Conservation (phyloP, 1,284 basidiomycete species). For the Leucoagaricus sp. region DNA sequence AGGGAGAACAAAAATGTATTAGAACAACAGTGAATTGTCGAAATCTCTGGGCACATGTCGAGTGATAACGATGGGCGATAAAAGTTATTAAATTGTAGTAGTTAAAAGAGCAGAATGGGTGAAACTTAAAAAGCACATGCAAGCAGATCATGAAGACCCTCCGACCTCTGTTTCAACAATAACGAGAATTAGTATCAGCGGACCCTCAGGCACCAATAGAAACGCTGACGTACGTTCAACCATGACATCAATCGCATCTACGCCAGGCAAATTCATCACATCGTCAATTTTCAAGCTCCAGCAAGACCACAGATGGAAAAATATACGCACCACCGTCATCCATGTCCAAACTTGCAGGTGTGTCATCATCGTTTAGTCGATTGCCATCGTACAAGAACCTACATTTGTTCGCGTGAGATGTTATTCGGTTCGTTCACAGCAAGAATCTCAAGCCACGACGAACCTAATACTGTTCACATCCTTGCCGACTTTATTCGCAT, state of each 20-base stretch:
- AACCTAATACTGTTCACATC: conserved; percentile 85
- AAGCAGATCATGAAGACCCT: conserved; percentile 6
- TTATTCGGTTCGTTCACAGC: neutral
- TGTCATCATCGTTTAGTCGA: conserved; percentile 84
- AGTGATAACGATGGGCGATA: neutral
- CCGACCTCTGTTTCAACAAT: conserved; percentile 20
- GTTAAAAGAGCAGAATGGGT: neutral
- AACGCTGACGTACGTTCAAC: conserved; percentile 77
- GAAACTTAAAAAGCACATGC: neutral
- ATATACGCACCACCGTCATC: conserved; percentile 75
- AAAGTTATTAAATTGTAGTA: neutral
- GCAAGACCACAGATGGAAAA: neutral
- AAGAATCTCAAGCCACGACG: conserved; percentile 30
- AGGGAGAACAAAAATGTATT: neutral
- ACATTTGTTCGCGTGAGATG: conserved; percentile 15
- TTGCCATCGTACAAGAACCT: conserved; percentile 88
- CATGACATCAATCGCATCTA: conserved; percentile 90
- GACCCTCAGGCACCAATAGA: neutral
- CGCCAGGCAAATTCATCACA: conserved; percentile 1
- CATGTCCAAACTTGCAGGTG: conserved; percentile 81
- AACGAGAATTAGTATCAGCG: neutral
- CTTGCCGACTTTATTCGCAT: conserved; percentile 93
- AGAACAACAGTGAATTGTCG: neutral
- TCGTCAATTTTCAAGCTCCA: conserved; percentile 5
- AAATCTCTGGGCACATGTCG: neutral